phyloP scores from a whole-genome alignment of 805 yeast species.

The Pichia nakasei region DNA sequence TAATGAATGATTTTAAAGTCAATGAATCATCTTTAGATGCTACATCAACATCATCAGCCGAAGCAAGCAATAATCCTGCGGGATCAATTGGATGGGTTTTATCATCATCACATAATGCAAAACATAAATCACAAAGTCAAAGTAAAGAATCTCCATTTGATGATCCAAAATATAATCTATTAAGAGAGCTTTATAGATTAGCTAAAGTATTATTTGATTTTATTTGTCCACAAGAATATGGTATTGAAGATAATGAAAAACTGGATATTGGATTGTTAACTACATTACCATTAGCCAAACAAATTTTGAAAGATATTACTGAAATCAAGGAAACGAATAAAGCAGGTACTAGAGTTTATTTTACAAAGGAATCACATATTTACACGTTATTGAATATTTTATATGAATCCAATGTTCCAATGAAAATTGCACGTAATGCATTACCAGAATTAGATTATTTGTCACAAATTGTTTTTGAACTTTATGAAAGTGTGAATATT shows the following conservation, averaged over 20 bases:
- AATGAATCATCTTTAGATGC: conserved; percentile 30
- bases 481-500: conserved; percentile 68
- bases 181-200: conserved; percentile 80
- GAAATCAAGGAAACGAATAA: conserved; percentile 68
- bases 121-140: conserved; percentile 14
- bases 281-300: conserved; percentile 86
- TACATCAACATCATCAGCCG: conserved; percentile 17
- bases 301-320: conserved; percentile 71
- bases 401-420: conserved; percentile 89
- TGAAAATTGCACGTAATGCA: conserved; percentile 90
- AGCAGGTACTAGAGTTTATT: conserved; percentile 82
- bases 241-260: conserved; percentile 91
- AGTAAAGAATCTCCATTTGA: conserved; percentile 49
- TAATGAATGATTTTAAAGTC: conserved; percentile 67
- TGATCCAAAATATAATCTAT: conserved; percentile 65
- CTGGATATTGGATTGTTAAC: conserved; percentile 93
- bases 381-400: conserved; percentile 86
- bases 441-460: conserved; percentile 93
- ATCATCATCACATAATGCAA: conserved; percentile 23
- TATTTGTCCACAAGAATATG: conserved; percentile 97
- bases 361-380: conserved; percentile 95
- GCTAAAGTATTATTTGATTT: conserved; percentile 94
- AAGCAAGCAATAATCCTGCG: conserved; percentile 28
- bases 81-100: conserved; percentile 73
- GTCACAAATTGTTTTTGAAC: conserved; percentile 88